Conservation (phyloP, 2,329 filamentous ascomycete genomes). For the Diaporthe capsici region DNA sequence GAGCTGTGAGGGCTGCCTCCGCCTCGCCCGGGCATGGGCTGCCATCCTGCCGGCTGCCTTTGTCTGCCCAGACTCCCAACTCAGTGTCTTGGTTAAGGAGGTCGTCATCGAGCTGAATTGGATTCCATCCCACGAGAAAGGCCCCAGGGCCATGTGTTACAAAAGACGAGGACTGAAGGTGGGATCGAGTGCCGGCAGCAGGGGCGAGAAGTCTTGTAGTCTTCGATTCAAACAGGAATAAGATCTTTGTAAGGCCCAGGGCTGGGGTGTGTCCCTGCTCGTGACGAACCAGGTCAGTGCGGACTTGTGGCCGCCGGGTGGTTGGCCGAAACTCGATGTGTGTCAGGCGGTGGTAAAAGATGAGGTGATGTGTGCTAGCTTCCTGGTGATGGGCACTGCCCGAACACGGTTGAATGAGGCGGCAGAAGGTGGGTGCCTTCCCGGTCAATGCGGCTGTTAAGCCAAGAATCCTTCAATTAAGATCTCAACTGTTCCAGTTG, state of each 20-base stretch:
- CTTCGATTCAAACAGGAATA: constrained; percentile 5
- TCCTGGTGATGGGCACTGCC: constrained; percentile 22
- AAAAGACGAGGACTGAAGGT: not conserved
- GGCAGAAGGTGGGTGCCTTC: constrained; percentile 10
- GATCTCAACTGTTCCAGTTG: constrained; percentile 14
- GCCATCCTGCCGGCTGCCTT: constrained; percentile 32
- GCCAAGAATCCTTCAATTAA: constrained; percentile 37
- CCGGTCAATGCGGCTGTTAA: constrained; percentile 37
- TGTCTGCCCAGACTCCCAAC: not conserved
- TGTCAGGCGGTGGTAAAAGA: constrained; percentile 36
- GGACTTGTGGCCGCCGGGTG: constrained; percentile 22
- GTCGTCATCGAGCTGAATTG: constrained; percentile 21
- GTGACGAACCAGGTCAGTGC: constrained; percentile 20
- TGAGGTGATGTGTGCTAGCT: constrained; percentile 24
- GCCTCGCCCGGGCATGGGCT: constrained; percentile 26
- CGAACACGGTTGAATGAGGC: constrained; percentile 20
- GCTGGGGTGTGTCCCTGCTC: constrained; percentile 1
- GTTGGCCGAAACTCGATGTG: constrained; percentile 33
- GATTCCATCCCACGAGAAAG: constrained; percentile 25
- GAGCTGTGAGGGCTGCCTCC: constrained; percentile 36
- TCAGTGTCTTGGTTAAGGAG: not conserved
- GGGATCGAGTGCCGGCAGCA: not conserved
- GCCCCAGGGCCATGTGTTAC: constrained; percentile 19
- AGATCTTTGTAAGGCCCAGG: constrained; percentile 17
- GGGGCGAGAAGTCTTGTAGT: constrained; percentile 17